These are phyloP conservation scores for Rutidosis leptorrhynchoides DNA, from an alignment of 129 eudicot genomes.

Conservation along the genomic window DNA sequence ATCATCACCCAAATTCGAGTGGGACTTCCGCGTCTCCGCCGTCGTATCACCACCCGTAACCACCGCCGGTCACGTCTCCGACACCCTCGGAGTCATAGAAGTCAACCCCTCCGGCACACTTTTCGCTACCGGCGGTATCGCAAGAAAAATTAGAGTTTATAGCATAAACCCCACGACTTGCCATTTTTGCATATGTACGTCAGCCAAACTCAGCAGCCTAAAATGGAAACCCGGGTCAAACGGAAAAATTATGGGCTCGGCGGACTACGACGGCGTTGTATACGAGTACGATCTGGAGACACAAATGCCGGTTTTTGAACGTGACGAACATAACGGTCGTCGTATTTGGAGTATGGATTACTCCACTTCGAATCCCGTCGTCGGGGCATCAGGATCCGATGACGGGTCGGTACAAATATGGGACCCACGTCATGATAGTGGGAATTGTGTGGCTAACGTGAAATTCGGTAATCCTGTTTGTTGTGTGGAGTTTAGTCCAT, in stretches of 20 bases:
- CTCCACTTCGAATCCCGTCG: slow-evolving; percentile 41
- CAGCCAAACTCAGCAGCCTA: slow-evolving; percentile 77
- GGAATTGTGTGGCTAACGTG: slow-evolving; percentile 42
- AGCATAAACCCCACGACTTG: slow-evolving; percentile 31
- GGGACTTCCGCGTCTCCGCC: slow-evolving; percentile 65
- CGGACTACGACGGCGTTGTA: slow-evolving; percentile 72
- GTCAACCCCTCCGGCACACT: slow-evolving; percentile 48
- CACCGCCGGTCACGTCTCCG: slow-evolving; percentile 39
- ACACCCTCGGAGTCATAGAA: slow-evolving; percentile 67
- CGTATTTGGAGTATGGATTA: slow-evolving; percentile 78
- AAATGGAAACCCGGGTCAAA: slow-evolving; percentile 65
- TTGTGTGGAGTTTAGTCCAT: slow-evolving; percentile 69
- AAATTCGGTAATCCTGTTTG: slow-evolving; percentile 58
- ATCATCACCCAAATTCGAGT: slow-evolving; percentile 45
- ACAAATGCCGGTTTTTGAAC: slow-evolving; percentile 65
- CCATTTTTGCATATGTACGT: slow-evolving; percentile 50
- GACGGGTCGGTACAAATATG: slow-evolving; percentile 82
- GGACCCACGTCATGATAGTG: slow-evolving; percentile 70
- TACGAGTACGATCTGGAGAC: slow-evolving; percentile 69
- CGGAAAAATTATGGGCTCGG: slow-evolving; percentile 54
- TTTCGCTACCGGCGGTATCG: slow-evolving; percentile 77
- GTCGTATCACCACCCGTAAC: slow-evolving; percentile 43
- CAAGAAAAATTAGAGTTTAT: slow-evolving; percentile 61
- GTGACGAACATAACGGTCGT: slow-evolving; percentile 70
- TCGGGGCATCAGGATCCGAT: slow-evolving; percentile 78